These are phyloP conservation scores for Megacollybia marginata DNA, from an alignment of 768 basidiomycete genomes.

Conservation along the genomic window DNA sequence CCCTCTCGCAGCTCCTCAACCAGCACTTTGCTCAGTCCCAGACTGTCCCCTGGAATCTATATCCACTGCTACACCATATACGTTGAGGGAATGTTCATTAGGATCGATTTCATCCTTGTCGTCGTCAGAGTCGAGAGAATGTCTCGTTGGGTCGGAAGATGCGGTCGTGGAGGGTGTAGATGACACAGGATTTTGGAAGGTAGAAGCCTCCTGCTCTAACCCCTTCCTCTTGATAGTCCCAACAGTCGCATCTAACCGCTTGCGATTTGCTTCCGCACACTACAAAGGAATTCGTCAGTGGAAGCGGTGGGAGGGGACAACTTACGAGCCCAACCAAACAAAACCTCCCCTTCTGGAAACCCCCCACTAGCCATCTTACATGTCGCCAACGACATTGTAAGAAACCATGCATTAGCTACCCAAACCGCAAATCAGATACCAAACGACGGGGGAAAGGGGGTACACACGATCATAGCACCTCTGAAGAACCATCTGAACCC, in stretches of 20 bases:
- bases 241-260: neutral
- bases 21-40: slow-evolving; percentile 34
- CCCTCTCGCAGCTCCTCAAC: slow-evolving; percentile 26
- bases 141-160: slow-evolving; percentile 20
- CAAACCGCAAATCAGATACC: no score
- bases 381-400: slow-evolving; percentile 61
- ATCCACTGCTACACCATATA: slow-evolving; percentile 36
- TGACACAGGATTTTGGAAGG: no score
- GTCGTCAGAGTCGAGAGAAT: slow-evolving; percentile 9
- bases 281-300: slow-evolving; percentile 6
- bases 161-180: slow-evolving; percentile 5
- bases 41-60: no score
- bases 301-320: neutral
- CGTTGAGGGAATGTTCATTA: slow-evolving; percentile 36
- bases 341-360: slow-evolving; percentile 14
- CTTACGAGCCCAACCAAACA: slow-evolving; percentile 30
- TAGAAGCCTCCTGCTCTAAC: neutral
- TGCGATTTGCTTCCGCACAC: slow-evolving; percentile 25
- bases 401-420: slow-evolving; percentile 43
- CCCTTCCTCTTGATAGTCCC: neutral
- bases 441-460: no score
- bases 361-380: slow-evolving; percentile 36
- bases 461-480: slow-evolving; percentile 34
- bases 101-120: slow-evolving; percentile 21
- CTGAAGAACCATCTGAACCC: slow-evolving; percentile 29